Conservation (phyloP, 2,329 filamentous ascomycete species). For the Xylaria arbuscula region DNA sequence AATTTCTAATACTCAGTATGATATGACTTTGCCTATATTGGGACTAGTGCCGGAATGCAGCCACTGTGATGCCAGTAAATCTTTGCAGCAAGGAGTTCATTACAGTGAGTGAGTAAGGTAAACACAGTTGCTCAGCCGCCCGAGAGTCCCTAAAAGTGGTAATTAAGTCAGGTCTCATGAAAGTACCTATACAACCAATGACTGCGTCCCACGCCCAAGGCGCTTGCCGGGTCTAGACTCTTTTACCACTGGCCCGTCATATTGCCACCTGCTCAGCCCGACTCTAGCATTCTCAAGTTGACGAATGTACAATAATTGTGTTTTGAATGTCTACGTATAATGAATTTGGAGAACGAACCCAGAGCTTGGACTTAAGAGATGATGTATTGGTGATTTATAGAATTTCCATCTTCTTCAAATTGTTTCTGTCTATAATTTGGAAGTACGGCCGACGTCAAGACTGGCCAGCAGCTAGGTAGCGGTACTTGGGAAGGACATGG, state of each 20-base stretch:
- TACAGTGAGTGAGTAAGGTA: not conserved
- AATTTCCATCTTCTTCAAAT: not conserved
- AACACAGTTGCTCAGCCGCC: not conserved
- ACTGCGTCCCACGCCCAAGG: too few relatives aligned
- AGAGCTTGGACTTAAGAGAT: too few relatives aligned
- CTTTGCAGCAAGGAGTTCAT: too few relatives aligned
- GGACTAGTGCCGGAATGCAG: not conserved
- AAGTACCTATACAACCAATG: not conserved
- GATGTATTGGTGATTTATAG: too few relatives aligned
- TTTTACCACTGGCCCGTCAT: too few relatives aligned
- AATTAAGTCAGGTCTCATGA: not conserved
- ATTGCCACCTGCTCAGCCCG: not conserved
- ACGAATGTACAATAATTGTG: too few relatives aligned
- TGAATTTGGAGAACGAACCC: too few relatives aligned
- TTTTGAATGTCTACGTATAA: too few relatives aligned
- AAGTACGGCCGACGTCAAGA: not conserved
- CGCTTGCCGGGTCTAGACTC: too few relatives aligned
- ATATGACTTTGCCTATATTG: not conserved
- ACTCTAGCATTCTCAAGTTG: not conserved
- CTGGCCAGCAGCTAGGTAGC: not conserved
- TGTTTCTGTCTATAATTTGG: not conserved
- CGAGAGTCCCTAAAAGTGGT: not conserved
- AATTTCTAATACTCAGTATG: conserved; percentile 7
- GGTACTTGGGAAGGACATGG: not conserved
- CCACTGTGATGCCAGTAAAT: not conserved